Evolutionary conservation across 2,329 filamentous ascomycete species (phyloP).

Genomic region (Whalleya microplaca): DNA sequence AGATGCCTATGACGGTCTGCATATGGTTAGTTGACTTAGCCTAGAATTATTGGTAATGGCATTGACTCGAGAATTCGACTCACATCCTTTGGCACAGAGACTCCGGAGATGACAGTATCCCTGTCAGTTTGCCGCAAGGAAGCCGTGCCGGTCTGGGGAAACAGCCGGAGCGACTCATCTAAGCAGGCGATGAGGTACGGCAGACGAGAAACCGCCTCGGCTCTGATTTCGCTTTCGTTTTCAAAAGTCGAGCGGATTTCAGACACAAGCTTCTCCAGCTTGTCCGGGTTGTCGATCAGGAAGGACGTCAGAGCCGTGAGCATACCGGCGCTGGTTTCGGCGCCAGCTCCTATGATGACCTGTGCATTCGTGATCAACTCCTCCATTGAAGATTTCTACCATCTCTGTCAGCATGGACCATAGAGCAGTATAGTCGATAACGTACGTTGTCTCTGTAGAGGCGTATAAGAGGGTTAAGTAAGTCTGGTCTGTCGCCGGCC

Average conservation of each 20-base stretch:
- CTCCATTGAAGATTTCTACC: constrained; percentile 1
- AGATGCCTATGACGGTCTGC: constrained; percentile 18
- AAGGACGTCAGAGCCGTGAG: constrained; percentile 42
- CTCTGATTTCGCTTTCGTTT: constrained; percentile 37
- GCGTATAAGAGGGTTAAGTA: constrained; percentile 9
- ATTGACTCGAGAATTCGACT: background rate
- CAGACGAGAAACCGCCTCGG: constrained; percentile 26
- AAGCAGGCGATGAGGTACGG: constrained; percentile 39
- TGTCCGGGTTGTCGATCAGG: constrained; percentile 41
- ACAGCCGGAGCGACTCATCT: constrained; percentile 39
- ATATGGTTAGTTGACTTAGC: background rate
- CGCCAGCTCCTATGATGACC: constrained; percentile 45
- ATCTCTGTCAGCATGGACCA: background rate
- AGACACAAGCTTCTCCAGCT: constrained; percentile 40
- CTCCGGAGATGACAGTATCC: constrained; percentile 9
- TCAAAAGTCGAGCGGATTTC: constrained; percentile 47
- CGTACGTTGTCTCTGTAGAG: constrained; percentile 7
- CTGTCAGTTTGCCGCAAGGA: constrained; percentile 13
- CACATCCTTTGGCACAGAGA: constrained; percentile 14
- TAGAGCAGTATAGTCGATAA: background rate
- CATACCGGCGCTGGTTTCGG: constrained; percentile 50
- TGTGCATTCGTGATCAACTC: constrained; percentile 4
- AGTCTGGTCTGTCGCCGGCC: constrained; percentile 8
- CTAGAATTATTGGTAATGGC: background rate
- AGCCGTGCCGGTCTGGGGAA: constrained; percentile 36